Percentiles rank a stretch among this genome's conserved stretches.
Evolutionary conservation across 768 basidiomycete genomes (phyloP).

Genomic region (Panellus pusillus): DNA sequence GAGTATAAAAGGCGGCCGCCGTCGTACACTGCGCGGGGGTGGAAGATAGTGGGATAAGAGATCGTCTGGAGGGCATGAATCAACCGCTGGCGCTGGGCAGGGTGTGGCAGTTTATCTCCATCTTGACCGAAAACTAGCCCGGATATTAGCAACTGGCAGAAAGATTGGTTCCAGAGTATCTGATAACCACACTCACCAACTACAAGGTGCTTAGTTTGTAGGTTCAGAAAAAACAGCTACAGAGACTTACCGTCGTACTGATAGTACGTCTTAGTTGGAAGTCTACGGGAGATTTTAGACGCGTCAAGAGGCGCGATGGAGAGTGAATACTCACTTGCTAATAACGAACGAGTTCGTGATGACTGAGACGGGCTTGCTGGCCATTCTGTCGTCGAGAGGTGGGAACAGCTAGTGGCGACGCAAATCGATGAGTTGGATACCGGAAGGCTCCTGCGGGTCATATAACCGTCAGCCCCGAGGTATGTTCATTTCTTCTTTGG

Average conservation of each 20-base stretch:
- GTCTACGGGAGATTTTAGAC: constrained; percentile 3
- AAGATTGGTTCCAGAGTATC: too few species aligned
- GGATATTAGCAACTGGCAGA: too few species aligned
- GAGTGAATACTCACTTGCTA: background rate
- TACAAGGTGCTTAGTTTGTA: background rate
- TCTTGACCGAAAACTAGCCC: constrained; percentile 2
- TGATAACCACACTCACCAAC: too few species aligned
- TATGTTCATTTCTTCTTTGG: background rate
- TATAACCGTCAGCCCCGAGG: too few species aligned
- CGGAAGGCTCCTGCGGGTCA: too few species aligned
- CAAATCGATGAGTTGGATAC: background rate
- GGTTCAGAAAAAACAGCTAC: background rate
- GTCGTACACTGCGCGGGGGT: constrained; percentile 34
- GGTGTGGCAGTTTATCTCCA: background rate
- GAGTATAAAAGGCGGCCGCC: constrained; percentile 27
- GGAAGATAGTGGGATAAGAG: constrained; percentile 20
- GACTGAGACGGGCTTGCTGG: constrained; percentile 1
- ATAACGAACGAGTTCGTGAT: constrained; percentile 16
- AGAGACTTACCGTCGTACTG: constrained; percentile 19
- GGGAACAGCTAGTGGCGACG: background rate
- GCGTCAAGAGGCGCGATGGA: background rate
- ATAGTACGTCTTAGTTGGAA: constrained; percentile 9
- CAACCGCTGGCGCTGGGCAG: constrained; percentile 15
- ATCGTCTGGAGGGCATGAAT: constrained; percentile 29
- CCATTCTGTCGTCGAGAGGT: background rate